Conservation (phyloP, 495 filamentous ascomycete genomes). For the Neurospora sp. region DNA sequence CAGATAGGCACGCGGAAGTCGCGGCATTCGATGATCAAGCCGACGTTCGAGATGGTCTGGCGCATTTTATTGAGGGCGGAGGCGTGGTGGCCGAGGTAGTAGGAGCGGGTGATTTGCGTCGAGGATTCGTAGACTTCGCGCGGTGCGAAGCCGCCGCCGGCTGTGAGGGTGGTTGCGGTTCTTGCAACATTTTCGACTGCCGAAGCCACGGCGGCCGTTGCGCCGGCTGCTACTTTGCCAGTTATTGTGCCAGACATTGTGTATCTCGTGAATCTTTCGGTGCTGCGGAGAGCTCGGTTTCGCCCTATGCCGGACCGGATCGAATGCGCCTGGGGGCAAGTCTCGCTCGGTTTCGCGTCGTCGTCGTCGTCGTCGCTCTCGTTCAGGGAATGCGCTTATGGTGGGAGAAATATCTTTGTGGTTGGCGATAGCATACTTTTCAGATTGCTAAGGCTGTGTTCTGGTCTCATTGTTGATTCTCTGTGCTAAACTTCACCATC, state of each 20-base stretch:
- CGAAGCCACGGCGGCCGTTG: neutral
- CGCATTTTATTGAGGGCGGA: conserved; percentile 81
- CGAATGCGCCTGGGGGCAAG: neutral
- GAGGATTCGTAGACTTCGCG: conserved; percentile 57
- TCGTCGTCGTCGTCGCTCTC: neutral
- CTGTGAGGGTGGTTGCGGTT: conserved; percentile 13
- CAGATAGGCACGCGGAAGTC: conserved; percentile 86
- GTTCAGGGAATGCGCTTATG: neutral
- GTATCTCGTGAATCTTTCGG: neutral
- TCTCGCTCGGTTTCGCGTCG: neutral
- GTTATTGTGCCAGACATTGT: conserved; percentile 1
- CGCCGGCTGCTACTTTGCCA: neutral
- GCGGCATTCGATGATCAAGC: conserved; percentile 88
- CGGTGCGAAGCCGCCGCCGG: conserved; percentile 52
- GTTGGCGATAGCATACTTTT: neutral
- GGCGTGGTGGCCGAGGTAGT: conserved; percentile 93
- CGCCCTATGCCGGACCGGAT: neutral
- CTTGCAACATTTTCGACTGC: conserved; percentile 2
- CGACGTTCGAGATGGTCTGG: conserved; percentile 65
- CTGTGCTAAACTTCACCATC: neutral
- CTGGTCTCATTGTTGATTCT: neutral
- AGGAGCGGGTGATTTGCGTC: conserved; percentile 67
- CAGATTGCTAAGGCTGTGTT: neutral
- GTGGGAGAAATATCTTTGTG: neutral
- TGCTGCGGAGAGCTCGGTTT: neutral